Evolutionary conservation across 129 eudicot species (phyloP).

Genomic region (Helianthus annuus): DNA sequence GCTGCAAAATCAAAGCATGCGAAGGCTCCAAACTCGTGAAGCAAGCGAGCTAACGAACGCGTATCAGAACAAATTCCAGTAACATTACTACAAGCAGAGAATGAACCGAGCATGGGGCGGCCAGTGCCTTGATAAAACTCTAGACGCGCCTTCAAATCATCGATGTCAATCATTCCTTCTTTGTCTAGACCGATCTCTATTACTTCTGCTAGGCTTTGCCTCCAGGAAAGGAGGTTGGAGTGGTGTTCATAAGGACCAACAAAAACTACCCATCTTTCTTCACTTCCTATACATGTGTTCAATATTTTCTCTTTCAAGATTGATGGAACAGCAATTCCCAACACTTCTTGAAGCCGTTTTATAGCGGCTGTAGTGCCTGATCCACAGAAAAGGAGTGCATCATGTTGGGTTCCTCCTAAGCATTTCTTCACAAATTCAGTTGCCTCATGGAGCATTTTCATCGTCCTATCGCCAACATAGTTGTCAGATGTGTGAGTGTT

Average conservation of each 20-base stretch:
- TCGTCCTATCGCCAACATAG: slow-evolving; percentile 60
- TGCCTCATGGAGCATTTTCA: slow-evolving; percentile 56
- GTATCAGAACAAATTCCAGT: slow-evolving; percentile 65
- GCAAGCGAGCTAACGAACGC: slow-evolving; percentile 47
- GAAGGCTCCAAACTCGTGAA: slow-evolving; percentile 71
- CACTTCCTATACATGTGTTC: slow-evolving; percentile 27
- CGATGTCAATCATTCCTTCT: slow-evolving; percentile 49
- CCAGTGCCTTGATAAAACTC: slow-evolving; percentile 33
- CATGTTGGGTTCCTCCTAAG: slow-evolving; percentile 61
- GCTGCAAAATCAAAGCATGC: slow-evolving; percentile 88
- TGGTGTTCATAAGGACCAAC: slow-evolving; percentile 92
- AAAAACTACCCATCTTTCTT: slow-evolving; percentile 89
- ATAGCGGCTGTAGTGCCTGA: slow-evolving; percentile 84
- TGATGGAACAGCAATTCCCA: slow-evolving; percentile 68
- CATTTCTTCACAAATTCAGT: slow-evolving; percentile 55
- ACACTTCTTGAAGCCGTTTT: slow-evolving; percentile 80
- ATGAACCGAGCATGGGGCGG: slow-evolving; percentile 74
- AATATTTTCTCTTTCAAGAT: slow-evolving; percentile 45
- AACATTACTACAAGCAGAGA: slow-evolving; percentile 93
- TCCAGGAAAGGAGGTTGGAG: slow-evolving; percentile 86
- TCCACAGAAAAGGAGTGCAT: slow-evolving; percentile 74
- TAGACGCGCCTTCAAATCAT: slow-evolving; percentile 41
- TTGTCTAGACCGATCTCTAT: slow-evolving; percentile 71
- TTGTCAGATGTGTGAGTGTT: slow-evolving; percentile 84
- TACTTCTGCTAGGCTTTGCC: slow-evolving; percentile 77